Conservation (phyloP, 306 rosid genomes). For the Pyrus pyrifolia region DNA sequence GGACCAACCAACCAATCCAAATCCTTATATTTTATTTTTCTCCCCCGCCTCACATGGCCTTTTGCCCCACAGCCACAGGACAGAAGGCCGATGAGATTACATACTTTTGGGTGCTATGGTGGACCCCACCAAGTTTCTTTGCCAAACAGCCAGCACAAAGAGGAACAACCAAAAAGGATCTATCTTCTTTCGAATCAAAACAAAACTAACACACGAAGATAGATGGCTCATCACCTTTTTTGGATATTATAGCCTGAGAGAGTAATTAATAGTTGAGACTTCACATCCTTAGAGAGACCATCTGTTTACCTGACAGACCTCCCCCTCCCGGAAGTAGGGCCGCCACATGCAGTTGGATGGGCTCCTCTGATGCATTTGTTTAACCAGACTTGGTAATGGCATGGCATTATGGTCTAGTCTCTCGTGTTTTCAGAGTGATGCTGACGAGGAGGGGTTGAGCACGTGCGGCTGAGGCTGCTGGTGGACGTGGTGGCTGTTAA, state of each 20-base stretch:
- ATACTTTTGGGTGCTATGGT: slow-evolving; percentile 23
- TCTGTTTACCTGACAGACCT: slow-evolving; percentile 22
- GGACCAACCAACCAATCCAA: slow-evolving; percentile 8
- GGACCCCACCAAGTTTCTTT: slow-evolving; percentile 39
- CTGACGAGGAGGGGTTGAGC: slow-evolving; percentile 32
- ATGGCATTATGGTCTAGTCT: background rate
- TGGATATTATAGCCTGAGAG: slow-evolving; percentile 15
- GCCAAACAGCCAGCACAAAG: slow-evolving; percentile 50
- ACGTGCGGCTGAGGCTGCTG: slow-evolving; percentile 25
- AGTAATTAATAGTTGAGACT: slow-evolving; percentile 24
- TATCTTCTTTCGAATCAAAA: slow-evolving; percentile 22
- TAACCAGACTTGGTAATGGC: slow-evolving; percentile 22
- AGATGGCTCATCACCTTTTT: slow-evolving; percentile 12
- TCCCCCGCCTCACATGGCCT: slow-evolving; percentile 37
- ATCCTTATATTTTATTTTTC: slow-evolving; percentile 17
- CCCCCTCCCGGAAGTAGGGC: background rate
- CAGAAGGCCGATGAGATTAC: slow-evolving; percentile 14
- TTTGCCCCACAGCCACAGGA: slow-evolving; percentile 25
- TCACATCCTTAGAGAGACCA: slow-evolving; percentile 4
- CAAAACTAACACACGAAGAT: slow-evolving; percentile 15
- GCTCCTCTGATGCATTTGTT: slow-evolving; percentile 24
- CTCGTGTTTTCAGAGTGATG: slow-evolving; percentile 27
- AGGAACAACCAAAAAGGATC: background rate
- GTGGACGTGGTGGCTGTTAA: slow-evolving; percentile 22
- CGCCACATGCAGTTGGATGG: slow-evolving; percentile 22